Base-by-base conservation (phyloP, 2,329 filamentous ascomycete species). In the Ceratocystis lukuohia region DNA sequence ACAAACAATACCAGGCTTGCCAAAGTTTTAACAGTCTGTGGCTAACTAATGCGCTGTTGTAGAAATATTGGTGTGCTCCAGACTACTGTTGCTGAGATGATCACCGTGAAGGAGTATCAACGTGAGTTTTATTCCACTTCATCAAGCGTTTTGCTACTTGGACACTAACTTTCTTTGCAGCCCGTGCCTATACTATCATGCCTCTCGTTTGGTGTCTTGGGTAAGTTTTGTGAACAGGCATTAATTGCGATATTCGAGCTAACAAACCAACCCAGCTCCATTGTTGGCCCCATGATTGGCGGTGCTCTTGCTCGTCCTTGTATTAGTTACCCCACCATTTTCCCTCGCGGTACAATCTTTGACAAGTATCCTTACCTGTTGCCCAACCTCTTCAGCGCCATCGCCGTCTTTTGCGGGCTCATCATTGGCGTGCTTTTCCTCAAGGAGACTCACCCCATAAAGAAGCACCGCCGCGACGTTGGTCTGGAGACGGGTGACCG, bases 121-220 rank as follows among this genome's bases (percentile, higher is more conserved):
- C 88, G 88, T 91, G 76, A 76, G 88, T 78, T 41, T 45, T 25
- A 30, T 17, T 61, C 45, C 10, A 46, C 53, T 62, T 12, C 44
- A 61, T 46, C 62, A 65, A 3, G 3, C 7, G 25, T 17, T 5
- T 45, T 28, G 5, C 10, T 10, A 8, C 56, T 22, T 66, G 72
- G 75, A 70, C 78, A 45, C 56, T 62, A 64, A 65, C 44, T 20
- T 48, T 5, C n/a, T 22, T 65, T 65, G 67, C 69, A 91, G 88
- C 92, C 71, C 89, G 90, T 71, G 94, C 93, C 62, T 99, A 96
- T 77, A 91, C 93, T 12, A 92, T 97, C 71, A 96, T 99, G 91
- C 94, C 94, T 5, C 91, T 96, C 74, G 90, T 97, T 30, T 99
- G 94, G 94, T 96, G 92, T 74, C 82, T 99, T 73, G 94, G 94